Base-by-base conservation (phyloP, 2,329 filamentous ascomycete species). In the Sporothrix brunneoviolacea region DNA sequence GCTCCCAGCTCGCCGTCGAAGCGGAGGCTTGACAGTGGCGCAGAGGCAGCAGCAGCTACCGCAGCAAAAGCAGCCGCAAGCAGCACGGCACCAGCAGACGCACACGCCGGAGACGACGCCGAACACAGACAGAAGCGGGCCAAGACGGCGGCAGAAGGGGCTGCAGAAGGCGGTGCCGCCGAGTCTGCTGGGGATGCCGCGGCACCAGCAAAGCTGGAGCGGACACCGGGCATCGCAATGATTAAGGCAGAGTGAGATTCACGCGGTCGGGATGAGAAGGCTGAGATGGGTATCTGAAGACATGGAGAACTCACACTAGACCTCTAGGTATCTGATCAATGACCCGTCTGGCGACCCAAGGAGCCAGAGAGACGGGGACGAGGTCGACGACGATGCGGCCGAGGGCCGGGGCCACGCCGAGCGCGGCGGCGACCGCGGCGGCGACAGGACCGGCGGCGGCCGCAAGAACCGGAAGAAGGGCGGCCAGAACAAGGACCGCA, bases 401-500 rank as follows among this genome's bases (percentile, higher is more conserved):
- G 75, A 77, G 56, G 73, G 68, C 16, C 68, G 71, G 16, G 60
- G 56, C 1, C 54, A 53, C 8, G 54, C 54, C 6, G 61, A 57
- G 9, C 57, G 59, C 33, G 59, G 58, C 32, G 57, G 57, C 33
- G 58, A 55, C 32, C 56, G 43, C 5, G 51, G 43, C 30, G 46
- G 37, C 19, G n/a, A n/a, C n/a, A n/a, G n/a, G n/a, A 30, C 51
- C 24, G 36, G 42, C 22, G 51, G 52, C 33, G 54, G 54, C 6
- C 48, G 53, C 41, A 67, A 64, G 55, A 65, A 63, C 59, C 65
- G 60, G 28, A 69, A 62, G 43, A 64, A 62, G 58, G 77, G 80
- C 57, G 87, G 88, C 30, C 90, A 95, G 68, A 96, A 97, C 67
- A 90, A 84, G 57, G 81, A 81, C 58, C 85, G 91, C 51, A 79